phyloP scores from a whole-genome alignment of 164 flowering plant species.

The Annona squamosa region DNA sequence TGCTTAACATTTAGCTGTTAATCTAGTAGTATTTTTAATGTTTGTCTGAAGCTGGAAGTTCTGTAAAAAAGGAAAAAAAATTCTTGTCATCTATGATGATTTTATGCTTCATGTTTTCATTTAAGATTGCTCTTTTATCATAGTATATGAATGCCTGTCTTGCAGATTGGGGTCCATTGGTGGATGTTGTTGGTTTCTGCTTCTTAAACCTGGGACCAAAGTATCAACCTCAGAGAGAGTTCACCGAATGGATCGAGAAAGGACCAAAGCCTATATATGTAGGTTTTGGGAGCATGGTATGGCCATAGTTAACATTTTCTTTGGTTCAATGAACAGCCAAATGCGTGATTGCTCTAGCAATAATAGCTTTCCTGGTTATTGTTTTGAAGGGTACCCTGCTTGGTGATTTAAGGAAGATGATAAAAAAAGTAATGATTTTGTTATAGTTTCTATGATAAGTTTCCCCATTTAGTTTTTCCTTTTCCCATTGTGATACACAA shows the following conservation, averaged over 20 bases:
- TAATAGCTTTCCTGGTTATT: too few relatives aligned
- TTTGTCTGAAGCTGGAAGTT: too few relatives aligned
- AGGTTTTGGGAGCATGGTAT: constrained; percentile 99
- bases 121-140: neutral
- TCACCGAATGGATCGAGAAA: constrained; percentile 54
- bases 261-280: constrained; percentile 79
- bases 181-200: constrained; percentile 96
- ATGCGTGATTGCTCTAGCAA: neutral
- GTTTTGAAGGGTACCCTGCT: too few relatives aligned
- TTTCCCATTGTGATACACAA: neutral
- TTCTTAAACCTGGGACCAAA: constrained; percentile 73
- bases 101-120: too few relatives aligned
- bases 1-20: too few relatives aligned
- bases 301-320: constrained; percentile 11
- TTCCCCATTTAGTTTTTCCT: neutral
- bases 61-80: too few relatives aligned
- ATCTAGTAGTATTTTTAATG: too few relatives aligned
- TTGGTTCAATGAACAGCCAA: neutral
- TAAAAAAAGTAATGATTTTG: neutral
- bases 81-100: too few relatives aligned
- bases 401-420: neutral
- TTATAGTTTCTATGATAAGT: neutral
- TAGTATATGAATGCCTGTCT: neutral
- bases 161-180: constrained; percentile 87
- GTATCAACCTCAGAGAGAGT: constrained; percentile 56